Evolutionary conservation across 805 yeast species (phyloP), one percentile per base, ranked within the genome.

Genomic region (Sugiyamaella lignohabitans): DNA sequence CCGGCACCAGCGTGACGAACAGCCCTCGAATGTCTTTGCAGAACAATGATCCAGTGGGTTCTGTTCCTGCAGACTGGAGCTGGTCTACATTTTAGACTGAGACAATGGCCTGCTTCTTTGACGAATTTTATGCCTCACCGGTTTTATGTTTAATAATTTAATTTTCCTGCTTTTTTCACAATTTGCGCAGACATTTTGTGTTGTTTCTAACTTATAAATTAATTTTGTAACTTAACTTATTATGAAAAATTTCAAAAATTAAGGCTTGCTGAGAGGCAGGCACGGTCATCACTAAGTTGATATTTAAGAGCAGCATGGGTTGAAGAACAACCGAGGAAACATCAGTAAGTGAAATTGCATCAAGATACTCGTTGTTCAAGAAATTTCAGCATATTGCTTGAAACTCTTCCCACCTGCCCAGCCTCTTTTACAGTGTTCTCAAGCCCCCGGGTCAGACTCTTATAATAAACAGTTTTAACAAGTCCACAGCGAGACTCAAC

Each of bases 51-150:
- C 14, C 19, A n/a, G 71, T 64, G 0, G 77, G 75, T 1, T 67
- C 68, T 37, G 79, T 82, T 6, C 87, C 87, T 11, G 86, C 82
- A 16, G 84, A 82, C 60, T 82, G 88, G 88, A 79, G 78, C 56
- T 82, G 89, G 89, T 78, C 84, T 51, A 80, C 87, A 17, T 82
- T 82, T 56, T 82, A 66, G 39, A 10, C 32, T 19, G 19, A 40
- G 14, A 8, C 32, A 27, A 27, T 14, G 14, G 14, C 30, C n/a
- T n/a, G n/a, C n/a, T n/a, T n/a, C n/a, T n/a, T n/a, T 44, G 27
- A 19, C 27, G 32, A 24, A 35, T 35, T 17, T 35, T 18, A 35
- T 35, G 20, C 11, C 21, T 17, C 21, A 14, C 6, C 10, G 6
- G 5, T 35, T 16, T 35, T 35, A 14, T 39, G 29, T 39, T 10